phyloP scores from a whole-genome alignment of 345 rosid species.

The Rhodamnia argentea region DNA sequence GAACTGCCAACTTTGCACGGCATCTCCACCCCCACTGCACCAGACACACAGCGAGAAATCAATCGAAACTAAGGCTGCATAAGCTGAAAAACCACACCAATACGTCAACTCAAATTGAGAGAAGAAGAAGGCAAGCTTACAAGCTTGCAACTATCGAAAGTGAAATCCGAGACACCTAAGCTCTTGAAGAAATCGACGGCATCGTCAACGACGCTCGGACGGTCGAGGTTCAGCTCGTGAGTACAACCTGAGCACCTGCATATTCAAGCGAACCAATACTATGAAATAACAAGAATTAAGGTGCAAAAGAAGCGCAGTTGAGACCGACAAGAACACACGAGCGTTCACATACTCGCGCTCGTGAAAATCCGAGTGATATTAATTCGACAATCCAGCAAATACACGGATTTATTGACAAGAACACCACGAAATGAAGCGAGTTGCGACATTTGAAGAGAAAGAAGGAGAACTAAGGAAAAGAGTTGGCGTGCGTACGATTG shows the following conservation, averaged over 20 bases:
- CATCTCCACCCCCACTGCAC: conserved; percentile 91
- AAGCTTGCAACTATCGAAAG: conserved; percentile 74
- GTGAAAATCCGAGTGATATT: background rate
- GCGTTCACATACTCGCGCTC: background rate
- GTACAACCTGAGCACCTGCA: conserved; percentile 91
- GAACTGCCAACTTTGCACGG: conserved; percentile 83
- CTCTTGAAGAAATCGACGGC: conserved; percentile 56
- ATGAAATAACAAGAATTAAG: background rate
- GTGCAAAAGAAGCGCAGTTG: background rate
- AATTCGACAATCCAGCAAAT: background rate
- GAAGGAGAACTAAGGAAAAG: background rate
- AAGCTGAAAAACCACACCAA: background rate
- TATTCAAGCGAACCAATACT: background rate
- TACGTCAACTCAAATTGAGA: background rate
- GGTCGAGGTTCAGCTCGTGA: conserved; percentile 79
- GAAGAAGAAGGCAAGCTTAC: conserved; percentile 14
- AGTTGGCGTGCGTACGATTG: conserved; percentile 37
- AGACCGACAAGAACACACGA: background rate
- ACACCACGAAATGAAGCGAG: background rate
- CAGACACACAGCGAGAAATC: background rate
- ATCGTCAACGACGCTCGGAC: conserved; percentile 62
- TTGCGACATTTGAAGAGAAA: background rate
- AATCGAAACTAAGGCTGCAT: conserved; percentile 1
- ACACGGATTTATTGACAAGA: background rate
- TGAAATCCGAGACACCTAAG: conserved; percentile 66